phyloP scores from a whole-genome alignment of 495 filamentous ascomycete species.

The Hypoxylon rickii region DNA sequence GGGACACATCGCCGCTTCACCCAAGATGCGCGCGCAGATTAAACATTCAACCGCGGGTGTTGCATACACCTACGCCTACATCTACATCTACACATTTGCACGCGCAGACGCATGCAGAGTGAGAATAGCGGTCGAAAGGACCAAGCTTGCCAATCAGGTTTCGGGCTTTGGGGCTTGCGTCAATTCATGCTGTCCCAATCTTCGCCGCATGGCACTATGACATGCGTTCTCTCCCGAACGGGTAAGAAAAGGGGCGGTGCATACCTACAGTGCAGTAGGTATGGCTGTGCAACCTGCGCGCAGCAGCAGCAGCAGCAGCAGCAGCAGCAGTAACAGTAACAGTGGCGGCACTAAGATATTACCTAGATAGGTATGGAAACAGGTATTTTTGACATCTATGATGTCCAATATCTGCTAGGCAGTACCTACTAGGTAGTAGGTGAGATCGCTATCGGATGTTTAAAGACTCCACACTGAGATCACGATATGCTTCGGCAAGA shows the following conservation, averaged over 20 bases:
- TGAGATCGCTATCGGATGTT: constrained; percentile 7
- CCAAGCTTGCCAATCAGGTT: constrained; percentile 16
- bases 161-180: neutral
- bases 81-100: no score
- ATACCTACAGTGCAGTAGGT: neutral
- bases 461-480: constrained; percentile 16
- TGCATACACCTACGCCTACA: no score
- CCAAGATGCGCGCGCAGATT: constrained; percentile 27
- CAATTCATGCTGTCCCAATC: neutral
- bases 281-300: constrained; percentile 1
- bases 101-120: constrained; percentile 25
- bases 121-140: constrained; percentile 17
- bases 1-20: constrained; percentile 28
- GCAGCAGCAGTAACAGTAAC: constrained; percentile 11
- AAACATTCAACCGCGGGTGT: no score
- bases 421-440: no score
- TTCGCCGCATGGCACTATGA: constrained; percentile 16
- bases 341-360: no score
- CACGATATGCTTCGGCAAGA: constrained; percentile 27
- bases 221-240: constrained; percentile 19
- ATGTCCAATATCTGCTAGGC: no score
- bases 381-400: no score
- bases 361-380: neutral
- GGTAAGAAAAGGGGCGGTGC: constrained; percentile 29
- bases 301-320: neutral